Evolutionary conservation across 2,329 filamentous ascomycete species (phyloP).

Genomic region (Daldinia sp.): DNA sequence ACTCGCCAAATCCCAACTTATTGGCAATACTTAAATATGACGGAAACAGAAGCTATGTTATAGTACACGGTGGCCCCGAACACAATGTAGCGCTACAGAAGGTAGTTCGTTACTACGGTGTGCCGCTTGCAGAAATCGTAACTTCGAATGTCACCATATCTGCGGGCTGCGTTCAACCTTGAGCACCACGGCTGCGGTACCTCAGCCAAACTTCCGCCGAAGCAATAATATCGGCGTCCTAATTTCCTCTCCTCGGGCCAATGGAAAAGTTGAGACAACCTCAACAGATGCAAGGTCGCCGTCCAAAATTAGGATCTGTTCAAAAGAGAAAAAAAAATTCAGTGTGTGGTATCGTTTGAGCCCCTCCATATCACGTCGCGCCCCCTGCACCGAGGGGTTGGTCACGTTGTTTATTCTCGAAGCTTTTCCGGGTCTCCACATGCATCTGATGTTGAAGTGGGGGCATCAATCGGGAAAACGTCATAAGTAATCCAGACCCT

Average conservation of each 20-base stretch:
- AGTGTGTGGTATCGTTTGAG: constrained; percentile 25
- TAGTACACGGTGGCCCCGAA: constrained; percentile 20
- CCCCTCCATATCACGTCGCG: constrained; percentile 33
- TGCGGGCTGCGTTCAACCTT: constrained; percentile 22
- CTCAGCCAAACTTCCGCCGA: constrained; percentile 11
- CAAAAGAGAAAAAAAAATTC: not conserved
- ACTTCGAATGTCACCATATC: constrained; percentile 33
- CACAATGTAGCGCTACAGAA: constrained; percentile 30
- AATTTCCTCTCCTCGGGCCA: constrained; percentile 24
- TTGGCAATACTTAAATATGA: constrained; percentile 35
- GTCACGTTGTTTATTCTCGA: constrained; percentile 42
- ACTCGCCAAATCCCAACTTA: constrained; percentile 30
- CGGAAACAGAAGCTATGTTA: constrained; percentile 27
- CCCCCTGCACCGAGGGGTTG: constrained; percentile 40
- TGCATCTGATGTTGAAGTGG: constrained; percentile 40
- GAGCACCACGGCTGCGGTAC: constrained; percentile 16
- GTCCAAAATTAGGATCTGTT: constrained; percentile 6
- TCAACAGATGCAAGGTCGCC: constrained; percentile 12
- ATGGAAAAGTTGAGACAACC: constrained; percentile 23
- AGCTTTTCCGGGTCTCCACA: constrained; percentile 43
- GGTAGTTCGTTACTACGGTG: constrained; percentile 24
- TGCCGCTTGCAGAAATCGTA: constrained; percentile 27
- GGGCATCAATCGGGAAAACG: constrained; percentile 42
- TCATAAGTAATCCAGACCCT: constrained; percentile 41
- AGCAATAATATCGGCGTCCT: constrained; percentile 12